Base-by-base conservation (phyloP, 2,329 filamentous ascomycete species). In the Elsinoe australis region DNA sequence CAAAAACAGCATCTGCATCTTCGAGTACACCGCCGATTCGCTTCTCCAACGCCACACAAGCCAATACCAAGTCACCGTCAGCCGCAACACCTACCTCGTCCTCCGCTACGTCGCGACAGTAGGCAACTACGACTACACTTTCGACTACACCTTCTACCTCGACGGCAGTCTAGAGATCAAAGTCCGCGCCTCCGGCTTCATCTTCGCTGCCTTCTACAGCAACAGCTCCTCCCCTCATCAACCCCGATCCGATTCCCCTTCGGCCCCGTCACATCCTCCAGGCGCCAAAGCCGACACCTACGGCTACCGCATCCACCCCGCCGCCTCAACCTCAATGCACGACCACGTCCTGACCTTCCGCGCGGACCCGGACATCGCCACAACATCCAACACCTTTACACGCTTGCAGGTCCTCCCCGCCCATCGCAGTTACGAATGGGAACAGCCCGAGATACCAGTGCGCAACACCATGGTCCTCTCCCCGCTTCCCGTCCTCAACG, bases 111-210 rank as follows among this genome's bases (percentile, higher is more conserved):
- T 76, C 2, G 65, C 67, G 1, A 76, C 73, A 0, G 68, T 78
- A 2, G 73, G 72, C 1, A 78, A 78, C 59, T 77, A 78, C 56
- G 74, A 78, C 52, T 71, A 67, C 51, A 67, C 67, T n/a, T 70
- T 76, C 45, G 66, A 65, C 39, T 78, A 77, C 54, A 60, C 64
- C 12, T 78, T 79, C 59, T 70, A 68, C 55, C 55, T 72, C 6
- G 75, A 78, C 51, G 75, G 75, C 3, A 69, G 67, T 3, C 68
- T 79, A 4, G 62, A 70, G 8, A 68, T 77, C 29, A 71, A 75
- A 44, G 70, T 75, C 1, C 63, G 72, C 7, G 73, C 75, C 1
- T 71, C 68, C 0, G 74, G 79, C 0, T 79, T 75, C 55, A 76
- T 79, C 49, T 71, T 74, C 55, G 65, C 65, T 0, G 69, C 72